Percentiles rank a stretch among this genome's conserved stretches.
phyloP scores from a whole-genome alignment of 192 early-diverging fungal genomes.

The Phlyctochytrium bullatum region DNA sequence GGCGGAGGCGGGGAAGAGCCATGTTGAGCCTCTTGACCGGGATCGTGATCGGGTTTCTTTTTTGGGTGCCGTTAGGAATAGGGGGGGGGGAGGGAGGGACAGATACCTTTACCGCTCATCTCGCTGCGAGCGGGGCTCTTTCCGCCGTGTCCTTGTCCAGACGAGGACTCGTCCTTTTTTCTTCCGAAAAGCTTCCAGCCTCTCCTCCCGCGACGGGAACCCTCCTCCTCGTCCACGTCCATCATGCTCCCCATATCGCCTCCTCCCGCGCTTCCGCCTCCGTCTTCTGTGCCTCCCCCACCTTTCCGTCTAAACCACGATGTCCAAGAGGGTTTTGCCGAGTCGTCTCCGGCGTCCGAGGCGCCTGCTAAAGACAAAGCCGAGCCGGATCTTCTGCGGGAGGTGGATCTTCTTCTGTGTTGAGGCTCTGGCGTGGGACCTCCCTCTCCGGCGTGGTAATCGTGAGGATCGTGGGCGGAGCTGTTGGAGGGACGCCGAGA shows the following conservation, averaged over 20 bases:
- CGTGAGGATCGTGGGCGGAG: neutral
- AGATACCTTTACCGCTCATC: neutral
- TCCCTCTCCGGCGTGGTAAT: neutral
- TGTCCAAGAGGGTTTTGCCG: neutral
- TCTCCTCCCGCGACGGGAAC: neutral
- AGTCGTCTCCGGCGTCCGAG: neutral
- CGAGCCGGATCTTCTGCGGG: neutral
- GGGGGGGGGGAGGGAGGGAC: neutral
- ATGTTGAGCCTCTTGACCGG: neutral
- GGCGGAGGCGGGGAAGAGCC: neutral
- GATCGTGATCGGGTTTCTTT: neutral
- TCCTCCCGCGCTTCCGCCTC: neutral
- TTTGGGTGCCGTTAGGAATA: neutral
- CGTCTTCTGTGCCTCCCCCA: neutral
- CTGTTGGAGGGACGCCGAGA: neutral
- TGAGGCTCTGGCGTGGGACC: neutral
- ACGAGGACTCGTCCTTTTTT: neutral
- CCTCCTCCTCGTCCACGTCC: neutral
- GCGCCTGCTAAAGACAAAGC: neutral
- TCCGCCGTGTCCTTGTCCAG: neutral
- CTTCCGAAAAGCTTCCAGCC: constrained; percentile 3
- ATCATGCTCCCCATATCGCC: neutral
- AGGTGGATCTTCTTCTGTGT: neutral
- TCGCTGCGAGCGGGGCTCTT: neutral
- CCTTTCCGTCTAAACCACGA: neutral